These are phyloP conservation scores for Ogataea ganodermae DNA, from an alignment of 805 yeast genomes.

Conservation along the genomic window DNA sequence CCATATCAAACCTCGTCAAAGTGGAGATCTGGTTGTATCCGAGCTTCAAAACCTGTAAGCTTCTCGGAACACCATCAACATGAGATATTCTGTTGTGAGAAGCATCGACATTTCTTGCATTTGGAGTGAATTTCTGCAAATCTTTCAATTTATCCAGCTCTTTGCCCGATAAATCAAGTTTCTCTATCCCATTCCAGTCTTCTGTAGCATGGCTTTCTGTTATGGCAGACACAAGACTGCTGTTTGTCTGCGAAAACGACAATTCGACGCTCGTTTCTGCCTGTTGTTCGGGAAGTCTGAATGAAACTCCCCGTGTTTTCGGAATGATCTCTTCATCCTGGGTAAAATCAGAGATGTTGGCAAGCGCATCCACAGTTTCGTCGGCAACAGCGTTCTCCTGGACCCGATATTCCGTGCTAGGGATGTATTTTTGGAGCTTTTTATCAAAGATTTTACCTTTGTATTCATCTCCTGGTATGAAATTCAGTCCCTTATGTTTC, in stretches of 20 bases:
- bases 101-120: slow-evolving; percentile 41
- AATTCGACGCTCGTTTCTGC: slow-evolving; percentile 31
- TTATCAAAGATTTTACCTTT: slow-evolving; percentile 35
- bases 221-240: slow-evolving; percentile 45
- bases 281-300: slow-evolving; percentile 16
- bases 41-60: slow-evolving; percentile 41
- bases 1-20: slow-evolving; percentile 44
- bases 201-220: slow-evolving; percentile 43
- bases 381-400: slow-evolving; percentile 7
- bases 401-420: slow-evolving; percentile 21
- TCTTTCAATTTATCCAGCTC: slow-evolving; percentile 45
- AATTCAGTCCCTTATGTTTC: slow-evolving; percentile 30
- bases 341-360: slow-evolving; percentile 25
- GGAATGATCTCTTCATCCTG: neutral
- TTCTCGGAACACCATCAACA: slow-evolving; percentile 47
- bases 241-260: slow-evolving; percentile 51
- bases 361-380: slow-evolving; percentile 19
- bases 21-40: slow-evolving; percentile 42
- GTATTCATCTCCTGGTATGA: slow-evolving; percentile 36
- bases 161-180: slow-evolving; percentile 38
- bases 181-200: slow-evolving; percentile 45
- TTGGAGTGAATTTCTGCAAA: slow-evolving; percentile 47
- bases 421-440: slow-evolving; percentile 27
- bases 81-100: slow-evolving; percentile 44
- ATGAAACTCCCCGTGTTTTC: slow-evolving; percentile 24